Percentiles rank a stretch among this genome's conserved stretches.
phyloP scores from a whole-genome alignment of 345 rosid species.

The Punica granatum region DNA sequence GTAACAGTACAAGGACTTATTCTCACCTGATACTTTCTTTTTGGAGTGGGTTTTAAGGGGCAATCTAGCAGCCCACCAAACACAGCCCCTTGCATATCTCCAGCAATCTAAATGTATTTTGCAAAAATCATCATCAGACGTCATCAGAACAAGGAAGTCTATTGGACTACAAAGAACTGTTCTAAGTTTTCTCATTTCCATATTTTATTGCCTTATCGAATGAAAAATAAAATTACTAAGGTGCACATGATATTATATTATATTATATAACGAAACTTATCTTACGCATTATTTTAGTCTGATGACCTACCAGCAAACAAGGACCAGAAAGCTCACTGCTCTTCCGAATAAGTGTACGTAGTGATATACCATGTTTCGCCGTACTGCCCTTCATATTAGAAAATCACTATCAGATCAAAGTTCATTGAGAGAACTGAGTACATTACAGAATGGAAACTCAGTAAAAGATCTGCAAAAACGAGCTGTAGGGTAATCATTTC shows the following conservation, averaged over 20 bases:
- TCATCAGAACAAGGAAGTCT: neutral
- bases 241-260: neutral
- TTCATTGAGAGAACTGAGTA: slow-evolving; percentile 6
- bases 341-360: slow-evolving; percentile 81
- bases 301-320: slow-evolving; percentile 57
- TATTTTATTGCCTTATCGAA: neutral
- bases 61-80: slow-evolving; percentile 80
- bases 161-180: neutral
- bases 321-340: slow-evolving; percentile 78
- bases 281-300: neutral
- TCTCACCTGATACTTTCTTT: slow-evolving; percentile 84
- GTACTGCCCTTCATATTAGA: slow-evolving; percentile 95
- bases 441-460: neutral
- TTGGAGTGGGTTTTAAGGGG: slow-evolving; percentile 73
- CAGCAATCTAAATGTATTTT: slow-evolving; percentile 46
- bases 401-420: slow-evolving; percentile 29
- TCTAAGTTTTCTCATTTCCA: neutral
- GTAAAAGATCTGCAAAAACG: no score
- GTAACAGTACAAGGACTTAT: neutral
- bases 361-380: slow-evolving; percentile 88
- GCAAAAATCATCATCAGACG: slow-evolving; percentile 5
- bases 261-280: neutral
- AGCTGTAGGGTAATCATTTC: no score
- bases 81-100: slow-evolving; percentile 78
- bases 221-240: neutral